A percentile compares a stretch with the other conserved stretches of the same genome.
Evolutionary conservation across 2,329 filamentous ascomycete genomes (phyloP).

Genomic region (Geosmithia flava): DNA sequence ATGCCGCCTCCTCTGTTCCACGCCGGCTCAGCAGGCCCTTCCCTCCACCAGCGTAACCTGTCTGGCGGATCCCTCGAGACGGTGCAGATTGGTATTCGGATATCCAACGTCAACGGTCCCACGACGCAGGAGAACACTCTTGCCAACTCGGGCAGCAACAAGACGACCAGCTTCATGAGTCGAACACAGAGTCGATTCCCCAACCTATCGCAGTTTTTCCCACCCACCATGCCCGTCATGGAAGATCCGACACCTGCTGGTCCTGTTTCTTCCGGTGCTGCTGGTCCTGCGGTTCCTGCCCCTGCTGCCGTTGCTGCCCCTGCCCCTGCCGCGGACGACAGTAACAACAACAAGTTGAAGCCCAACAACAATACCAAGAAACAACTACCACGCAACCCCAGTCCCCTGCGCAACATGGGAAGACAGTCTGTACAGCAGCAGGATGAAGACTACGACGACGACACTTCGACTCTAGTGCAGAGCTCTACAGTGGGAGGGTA

Average conservation of each 20-base stretch:
- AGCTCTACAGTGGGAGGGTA: no score
- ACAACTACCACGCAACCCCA: neutral
- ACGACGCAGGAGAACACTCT: neutral
- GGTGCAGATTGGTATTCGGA: conserved; percentile 57
- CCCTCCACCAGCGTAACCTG: conserved; percentile 42
- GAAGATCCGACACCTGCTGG: neutral
- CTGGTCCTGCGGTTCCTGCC: no score
- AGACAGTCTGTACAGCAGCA: neutral
- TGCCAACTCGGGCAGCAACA: neutral
- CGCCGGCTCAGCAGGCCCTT: conserved; percentile 7
- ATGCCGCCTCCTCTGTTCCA: conserved; percentile 32
- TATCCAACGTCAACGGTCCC: conserved; percentile 46
- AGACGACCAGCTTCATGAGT: neutral
- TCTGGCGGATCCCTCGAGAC: conserved; percentile 55
- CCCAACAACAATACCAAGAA: neutral
- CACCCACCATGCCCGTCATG: neutral
- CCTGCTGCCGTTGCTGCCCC: no score
- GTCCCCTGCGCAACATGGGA: neutral
- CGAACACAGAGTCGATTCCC: neutral
- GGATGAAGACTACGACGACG: no score
- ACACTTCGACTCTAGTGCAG: no score
- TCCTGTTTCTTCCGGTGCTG: neutral
- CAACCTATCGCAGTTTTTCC: neutral
- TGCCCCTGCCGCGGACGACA: no score
- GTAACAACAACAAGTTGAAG: neutral